phyloP scores from a whole-genome alignment of 1,284 basidiomycete species.

The Blastosporella zonata region DNA sequence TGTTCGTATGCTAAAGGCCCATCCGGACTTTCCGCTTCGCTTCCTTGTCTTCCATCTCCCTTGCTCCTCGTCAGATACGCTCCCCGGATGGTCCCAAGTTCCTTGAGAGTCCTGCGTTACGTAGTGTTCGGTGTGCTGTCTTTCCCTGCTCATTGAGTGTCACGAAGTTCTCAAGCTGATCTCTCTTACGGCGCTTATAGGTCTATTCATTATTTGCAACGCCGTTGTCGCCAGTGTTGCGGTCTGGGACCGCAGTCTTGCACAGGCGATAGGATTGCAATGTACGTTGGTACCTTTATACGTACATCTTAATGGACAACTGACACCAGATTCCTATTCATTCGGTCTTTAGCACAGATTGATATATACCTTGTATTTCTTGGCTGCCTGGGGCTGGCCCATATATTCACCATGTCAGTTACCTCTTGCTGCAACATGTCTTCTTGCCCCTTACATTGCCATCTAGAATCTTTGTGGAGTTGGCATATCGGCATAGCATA shows the following conservation, averaged over 20 bases:
- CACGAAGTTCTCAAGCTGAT: conserved; percentile 1
- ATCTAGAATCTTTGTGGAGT: conserved; percentile 58
- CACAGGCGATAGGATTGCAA: conserved; percentile 30
- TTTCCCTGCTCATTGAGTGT: conserved; percentile 1
- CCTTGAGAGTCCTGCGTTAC: conserved; percentile 43
- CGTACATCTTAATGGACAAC: neutral
- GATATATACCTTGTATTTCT: conserved; percentile 62
- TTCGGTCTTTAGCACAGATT: conserved; percentile 37
- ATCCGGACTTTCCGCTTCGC: neutral
- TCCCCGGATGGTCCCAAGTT: conserved; percentile 25
- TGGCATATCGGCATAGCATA: conserved; percentile 48
- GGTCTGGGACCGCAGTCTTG: conserved; percentile 65
- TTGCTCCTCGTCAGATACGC: conserved; percentile 8
- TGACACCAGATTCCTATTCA: neutral
- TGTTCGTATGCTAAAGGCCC: conserved; percentile 19
- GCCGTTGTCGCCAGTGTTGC: conserved; percentile 63
- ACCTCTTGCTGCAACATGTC: neutral
- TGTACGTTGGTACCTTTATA: conserved; percentile 29
- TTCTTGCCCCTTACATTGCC: neutral
- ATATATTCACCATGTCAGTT: conserved; percentile 60
- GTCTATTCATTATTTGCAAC: conserved; percentile 59
- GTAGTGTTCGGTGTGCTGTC: conserved; percentile 45
- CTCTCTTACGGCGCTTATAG: conserved; percentile 33
- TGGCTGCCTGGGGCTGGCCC: conserved; percentile 54
- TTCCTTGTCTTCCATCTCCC: conserved; percentile 21